Evolutionary conservation across 768 basidiomycete species (phyloP).

Genomic region (Suillus hirtellus): DNA sequence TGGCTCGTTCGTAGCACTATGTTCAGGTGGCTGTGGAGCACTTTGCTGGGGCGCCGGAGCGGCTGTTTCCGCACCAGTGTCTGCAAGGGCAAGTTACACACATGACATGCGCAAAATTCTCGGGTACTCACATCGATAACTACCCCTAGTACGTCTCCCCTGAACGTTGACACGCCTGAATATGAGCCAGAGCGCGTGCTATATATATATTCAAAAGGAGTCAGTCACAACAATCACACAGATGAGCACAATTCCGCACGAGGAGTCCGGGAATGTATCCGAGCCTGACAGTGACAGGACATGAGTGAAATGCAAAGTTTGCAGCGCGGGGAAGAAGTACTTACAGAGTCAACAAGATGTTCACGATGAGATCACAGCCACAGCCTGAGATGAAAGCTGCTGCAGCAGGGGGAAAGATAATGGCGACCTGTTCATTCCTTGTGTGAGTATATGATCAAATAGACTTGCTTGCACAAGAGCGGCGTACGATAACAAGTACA

Average conservation of each 20-base stretch:
- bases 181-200: constrained; percentile 87
- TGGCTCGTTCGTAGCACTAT: constrained; percentile 1
- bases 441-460: background rate
- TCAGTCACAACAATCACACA: background rate
- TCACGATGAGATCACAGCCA: constrained; percentile 79
- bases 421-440: constrained; percentile 53
- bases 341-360: constrained; percentile 77
- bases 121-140: constrained; percentile 61
- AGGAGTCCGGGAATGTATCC: constrained; percentile 71
- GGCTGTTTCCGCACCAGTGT: constrained; percentile 27
- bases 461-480: background rate
- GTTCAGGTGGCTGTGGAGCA: background rate
- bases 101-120: background rate
- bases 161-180: constrained; percentile 82
- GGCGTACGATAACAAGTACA: background rate
- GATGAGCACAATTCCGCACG: constrained; percentile 28
- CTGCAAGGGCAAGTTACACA: constrained; percentile 13
- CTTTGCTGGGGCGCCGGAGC: constrained; percentile 16
- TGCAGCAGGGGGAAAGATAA: constrained; percentile 78
- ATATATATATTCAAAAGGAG: background rate
- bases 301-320: background rate
- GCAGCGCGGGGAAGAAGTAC: constrained; percentile 21
- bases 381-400: constrained; percentile 77
- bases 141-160: constrained; percentile 66
- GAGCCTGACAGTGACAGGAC: constrained; percentile 41